Conservation (phyloP, 805 yeast genomes). For the Saccharomycopsis amapae region DNA sequence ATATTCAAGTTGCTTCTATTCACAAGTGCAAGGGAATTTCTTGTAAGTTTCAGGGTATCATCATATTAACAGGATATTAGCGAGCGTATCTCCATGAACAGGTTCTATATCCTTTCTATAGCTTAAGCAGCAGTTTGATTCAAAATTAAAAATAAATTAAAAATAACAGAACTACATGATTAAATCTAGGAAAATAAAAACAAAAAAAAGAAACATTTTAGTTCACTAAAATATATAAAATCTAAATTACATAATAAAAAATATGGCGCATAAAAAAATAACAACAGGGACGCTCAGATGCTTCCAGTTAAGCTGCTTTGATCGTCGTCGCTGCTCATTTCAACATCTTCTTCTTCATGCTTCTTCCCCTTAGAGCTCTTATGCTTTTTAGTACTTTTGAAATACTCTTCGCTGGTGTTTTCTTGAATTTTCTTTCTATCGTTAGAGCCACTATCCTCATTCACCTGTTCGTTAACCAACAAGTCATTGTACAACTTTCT, state of each 20-base stretch:
- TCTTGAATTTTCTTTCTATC: constrained; percentile 16
- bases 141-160: no score
- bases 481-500: constrained; percentile 11
- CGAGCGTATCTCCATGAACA: no score
- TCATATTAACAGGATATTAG: no score
- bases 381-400: constrained; percentile 5
- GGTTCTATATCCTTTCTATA: no score
- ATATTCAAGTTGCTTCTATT: no score
- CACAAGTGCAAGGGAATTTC: no score
- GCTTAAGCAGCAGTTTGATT: no score
- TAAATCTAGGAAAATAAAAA: no score
- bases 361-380: background rate
- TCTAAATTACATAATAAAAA: background rate
- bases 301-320: constrained; percentile 12
- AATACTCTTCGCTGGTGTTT: constrained; percentile 15
- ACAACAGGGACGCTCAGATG: constrained; percentile 2
- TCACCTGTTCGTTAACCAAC: constrained; percentile 17
- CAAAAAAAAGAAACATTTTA: no score
- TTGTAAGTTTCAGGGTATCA: no score
- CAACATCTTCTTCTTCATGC: constrained; percentile 1
- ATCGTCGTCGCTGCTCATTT: constrained; percentile 1
- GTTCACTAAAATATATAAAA: background rate
- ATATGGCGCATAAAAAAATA: background rate
- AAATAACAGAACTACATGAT: no score
- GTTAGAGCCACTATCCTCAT: constrained; percentile 14